Evolutionary conservation across 176 grass and related monocot genomes (phyloP).

Genomic region (Oryza rufipogon): DNA sequence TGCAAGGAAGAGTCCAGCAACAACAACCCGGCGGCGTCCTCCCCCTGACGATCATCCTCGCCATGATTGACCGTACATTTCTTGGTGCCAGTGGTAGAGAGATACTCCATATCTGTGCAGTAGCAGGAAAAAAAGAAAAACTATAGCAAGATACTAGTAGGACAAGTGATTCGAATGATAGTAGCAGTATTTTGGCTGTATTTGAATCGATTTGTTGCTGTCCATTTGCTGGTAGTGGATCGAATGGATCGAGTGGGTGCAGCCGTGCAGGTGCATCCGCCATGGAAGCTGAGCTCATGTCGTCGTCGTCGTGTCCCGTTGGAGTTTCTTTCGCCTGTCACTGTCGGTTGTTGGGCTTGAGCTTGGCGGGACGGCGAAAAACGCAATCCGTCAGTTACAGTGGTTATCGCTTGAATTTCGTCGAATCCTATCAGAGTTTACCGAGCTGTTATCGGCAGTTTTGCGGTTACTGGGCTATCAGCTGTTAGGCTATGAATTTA

Average conservation of each 20-base stretch:
- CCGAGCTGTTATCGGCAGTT: neutral
- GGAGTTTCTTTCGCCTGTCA: neutral
- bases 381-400: too few species aligned
- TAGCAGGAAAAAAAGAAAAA: slow-evolving; percentile 18
- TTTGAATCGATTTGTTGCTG: slow-evolving; percentile 16
- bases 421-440: too few species aligned
- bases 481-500: neutral
- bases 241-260: slow-evolving; percentile 4
- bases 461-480: neutral
- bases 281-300: neutral
- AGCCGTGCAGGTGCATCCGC: neutral
- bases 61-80: neutral
- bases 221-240: neutral
- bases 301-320: neutral
- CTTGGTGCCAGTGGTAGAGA: neutral
- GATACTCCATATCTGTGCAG: slow-evolving; percentile 36
- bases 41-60: slow-evolving; percentile 26
- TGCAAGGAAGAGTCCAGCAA: slow-evolving; percentile 55
- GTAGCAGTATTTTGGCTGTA: neutral
- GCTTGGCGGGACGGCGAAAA: too few species aligned
- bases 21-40: slow-evolving; percentile 40
- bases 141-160: slow-evolving; percentile 25
- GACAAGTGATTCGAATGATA: slow-evolving; percentile 12
- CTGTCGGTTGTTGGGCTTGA: neutral
- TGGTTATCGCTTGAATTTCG: too few species aligned